Base-by-base conservation (phyloP, 2,329 filamentous ascomycete species). In the Sarocladium kiliense region DNA sequence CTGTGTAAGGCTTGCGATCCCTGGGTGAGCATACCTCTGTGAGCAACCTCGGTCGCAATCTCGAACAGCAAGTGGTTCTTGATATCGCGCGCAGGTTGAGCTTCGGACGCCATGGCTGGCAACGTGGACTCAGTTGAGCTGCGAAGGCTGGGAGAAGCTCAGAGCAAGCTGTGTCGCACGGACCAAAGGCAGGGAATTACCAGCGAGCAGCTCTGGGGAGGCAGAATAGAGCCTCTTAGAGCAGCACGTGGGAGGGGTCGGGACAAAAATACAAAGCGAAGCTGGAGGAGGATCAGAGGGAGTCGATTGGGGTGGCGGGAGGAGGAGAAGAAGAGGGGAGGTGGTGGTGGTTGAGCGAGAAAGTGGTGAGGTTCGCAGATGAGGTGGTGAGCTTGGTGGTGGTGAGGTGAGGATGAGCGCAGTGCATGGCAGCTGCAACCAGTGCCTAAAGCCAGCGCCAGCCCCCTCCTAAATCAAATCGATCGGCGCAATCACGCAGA, bases 41-140 rank as follows among this genome's bases (percentile, higher is more conserved):
- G 96, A 59, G 94, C 94, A 64, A 97, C 94, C 72, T 99, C 94
- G 21, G 94, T 97, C 58, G 94, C 91, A 66, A 97, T 80, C 77
- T 99, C 94, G 69, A 99, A 99, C 64, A 99, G 88, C 67, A 95
- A 80, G 75, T 97, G 94, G 73, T 96, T 94, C 77, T 89, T 91
- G 66, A 97, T 89, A 75, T 97, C 92, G 64, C 81, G 80, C 60
- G 73, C 69, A 59, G 70, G 71, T 56, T 73, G 73, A 61, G 70
- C 74, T 58, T 77, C 74, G 66, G 65, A 69, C 58, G 74, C 72
- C 78, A 81, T 81, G 56, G 62, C 30, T 64, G 68, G 63, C 58
- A 58, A 57, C 53, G 53, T 56, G 42, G 53, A 5, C 25, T 56
- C 27, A 26, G n/a, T 21, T 54, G 27, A 51, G 45, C 41, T 37